Percentiles rank a stretch among this genome's conserved stretches.
Evolutionary conservation across 768 basidiomycete species (phyloP).

Genomic region (Tylopilus felleus): DNA sequence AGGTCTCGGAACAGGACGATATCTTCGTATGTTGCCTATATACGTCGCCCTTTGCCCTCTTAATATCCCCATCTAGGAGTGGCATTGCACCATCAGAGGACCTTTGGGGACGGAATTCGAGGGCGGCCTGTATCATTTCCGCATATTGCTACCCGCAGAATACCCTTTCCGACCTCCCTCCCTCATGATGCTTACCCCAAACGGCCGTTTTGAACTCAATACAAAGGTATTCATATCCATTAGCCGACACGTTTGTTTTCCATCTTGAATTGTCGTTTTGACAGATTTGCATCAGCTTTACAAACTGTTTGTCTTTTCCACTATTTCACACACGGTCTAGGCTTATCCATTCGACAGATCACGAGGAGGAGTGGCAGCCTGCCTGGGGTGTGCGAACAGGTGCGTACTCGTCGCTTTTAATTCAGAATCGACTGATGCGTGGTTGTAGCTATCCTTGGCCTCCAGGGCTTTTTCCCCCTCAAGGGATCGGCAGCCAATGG

Average conservation of each 20-base stretch:
- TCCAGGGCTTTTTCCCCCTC: conserved; percentile 86
- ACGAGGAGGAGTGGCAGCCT: conserved; percentile 97
- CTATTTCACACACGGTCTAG: conserved; percentile 27
- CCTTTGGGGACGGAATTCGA: conserved; percentile 86
- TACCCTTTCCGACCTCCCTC: conserved; percentile 97
- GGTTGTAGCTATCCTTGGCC: conserved; percentile 70
- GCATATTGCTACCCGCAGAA: conserved; percentile 85
- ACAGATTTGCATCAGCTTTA: conserved; percentile 92
- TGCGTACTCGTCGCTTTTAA: conserved; percentile 31
- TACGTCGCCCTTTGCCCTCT: conserved; percentile 16
- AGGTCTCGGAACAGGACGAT: conserved; percentile 56
- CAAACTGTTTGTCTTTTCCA: conserved; percentile 60
- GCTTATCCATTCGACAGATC: conserved; percentile 51
- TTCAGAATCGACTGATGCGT: conserved; percentile 12
- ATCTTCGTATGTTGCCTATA: conserved; percentile 63
- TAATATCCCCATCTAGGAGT: conserved; percentile 50
- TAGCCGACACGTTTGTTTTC: conserved; percentile 13
- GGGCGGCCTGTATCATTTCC: conserved; percentile 94
- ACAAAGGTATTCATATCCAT: conserved; percentile 65
- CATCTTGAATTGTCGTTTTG: conserved; percentile 6
- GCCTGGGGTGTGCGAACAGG: conserved; percentile 98
- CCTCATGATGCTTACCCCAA: conserved; percentile 94
- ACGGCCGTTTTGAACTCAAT: conserved; percentile 94
- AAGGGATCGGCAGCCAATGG: conserved; percentile 86
- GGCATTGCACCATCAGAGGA: conserved; percentile 97